Evolutionary conservation across 1,139 yeast genomes (phyloP), one percentile per base, ranked within the genome.

Genomic region (Pichia sp.): DNA sequence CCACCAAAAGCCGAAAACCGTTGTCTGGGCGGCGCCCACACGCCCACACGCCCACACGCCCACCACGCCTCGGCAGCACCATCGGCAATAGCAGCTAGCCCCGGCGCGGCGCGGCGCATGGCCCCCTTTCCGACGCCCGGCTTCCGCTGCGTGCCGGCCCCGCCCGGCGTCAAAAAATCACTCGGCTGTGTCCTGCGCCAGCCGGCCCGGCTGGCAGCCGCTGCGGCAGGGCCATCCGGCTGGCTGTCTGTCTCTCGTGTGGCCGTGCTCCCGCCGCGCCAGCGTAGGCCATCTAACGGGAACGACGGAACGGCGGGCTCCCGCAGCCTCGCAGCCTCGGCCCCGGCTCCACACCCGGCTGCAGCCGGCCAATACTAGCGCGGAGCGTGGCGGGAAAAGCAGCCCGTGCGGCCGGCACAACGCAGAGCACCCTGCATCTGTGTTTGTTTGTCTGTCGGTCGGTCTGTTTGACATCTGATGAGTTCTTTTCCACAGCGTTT

Each of bases 141-240:
- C 38, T 34, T 14, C 38, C 38, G 38, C 38, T 34, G 38, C 38
- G 38, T 34, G 38, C 41, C 41, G 41, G 41, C 41, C 29, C 29
- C 41, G 41, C 17, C 41, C 16, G 41, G 41, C 41, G 45, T 24
- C 16, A 29, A 29, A 41, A 49, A 46, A 45, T 50, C 38, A 20
- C 45, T 46, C 50, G 49, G 46, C 53, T 40, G 48, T 27, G 27
- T 12, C 27, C 36, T 29, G 30, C 36, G 48, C 34, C n/a, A 10
- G 24, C 24, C 27, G 20, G 33, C 34, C 49, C 36, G 46, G 48
- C 10, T 38, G 47, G 5, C 42, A 30, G 16, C 51, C 29, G 29
- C 29, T 27, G 29, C 29, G 29, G 7, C 29, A 27, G 29, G 29
- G 29, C 29, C 29, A 27, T 27, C 29, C 29, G 29, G 29, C 29